Base-by-base conservation (phyloP, 495 filamentous ascomycete genomes). In the Arthonia radiata region DNA sequence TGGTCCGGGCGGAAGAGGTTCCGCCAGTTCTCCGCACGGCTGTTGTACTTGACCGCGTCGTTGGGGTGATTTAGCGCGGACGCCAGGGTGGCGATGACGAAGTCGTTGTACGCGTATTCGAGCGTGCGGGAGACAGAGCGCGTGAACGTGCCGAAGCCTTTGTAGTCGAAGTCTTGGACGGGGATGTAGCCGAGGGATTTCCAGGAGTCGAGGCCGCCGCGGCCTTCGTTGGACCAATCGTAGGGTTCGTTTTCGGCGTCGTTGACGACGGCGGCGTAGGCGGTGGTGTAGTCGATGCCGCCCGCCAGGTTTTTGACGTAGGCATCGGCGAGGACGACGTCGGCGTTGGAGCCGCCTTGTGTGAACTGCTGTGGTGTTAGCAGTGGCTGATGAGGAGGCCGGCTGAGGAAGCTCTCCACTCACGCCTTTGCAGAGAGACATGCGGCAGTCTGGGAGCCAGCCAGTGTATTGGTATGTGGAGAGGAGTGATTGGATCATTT, bases 281-380 rank as follows among this genome's bases (percentile, higher is more conserved):
- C 37, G 11, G 57, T 58, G 7, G 56, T 48, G 71, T 72, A 47
- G 22, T 66, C 62, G 24, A 71, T 53, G 11, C 48, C 35, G 9
- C n/a, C n/a, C n/a, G 62, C 54, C 13, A 67, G 56, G 27, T 50
- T 39, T 28, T 49, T 50, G n/a, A 49, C 35, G 31, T 50, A 47
- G 13, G 47, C 38, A 24, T 44, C 43, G 6, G 48, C 47, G 9
- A 52, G 30, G 15, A 47, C 32, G 21, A 39, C 49, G 25, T 47
- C 74, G n/a, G 75, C 74, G 32, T 82, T 80, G 0, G 72, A 78
- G 0, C 75, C 75, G 13, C 75, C 71, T 43, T 81, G 72, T 1
- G 73, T 79, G 30, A 56, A 43, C n/a, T n/a, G n/a, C n/a, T n/a
- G n/a, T n/a, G n/a, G n/a, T n/a, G n/a, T n/a, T n/a, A n/a, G n/a